A percentile compares a stretch with the other conserved stretches of the same genome.
These are phyloP conservation scores for Flaveria sonorensis DNA, from an alignment of 129 eudicot species.

Conservation along the genomic window DNA sequence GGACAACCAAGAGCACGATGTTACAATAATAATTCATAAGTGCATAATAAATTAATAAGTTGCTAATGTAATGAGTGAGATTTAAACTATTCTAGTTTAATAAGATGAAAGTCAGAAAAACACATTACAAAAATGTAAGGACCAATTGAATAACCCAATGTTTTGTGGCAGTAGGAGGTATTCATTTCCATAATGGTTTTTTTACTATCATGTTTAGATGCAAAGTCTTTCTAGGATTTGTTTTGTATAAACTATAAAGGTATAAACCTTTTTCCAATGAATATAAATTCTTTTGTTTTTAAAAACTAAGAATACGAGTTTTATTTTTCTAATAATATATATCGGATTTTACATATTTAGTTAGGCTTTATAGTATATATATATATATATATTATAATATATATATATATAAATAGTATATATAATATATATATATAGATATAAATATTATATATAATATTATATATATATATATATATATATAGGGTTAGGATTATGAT, in stretches of 20 bases:
- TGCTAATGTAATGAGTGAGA: slow-evolving; percentile 10
- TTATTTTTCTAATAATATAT: too few species aligned
- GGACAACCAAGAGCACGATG: neutral
- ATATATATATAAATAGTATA: too few species aligned
- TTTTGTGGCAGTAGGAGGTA: slow-evolving; percentile 16
- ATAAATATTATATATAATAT: too few species aligned
- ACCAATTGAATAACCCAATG: neutral
- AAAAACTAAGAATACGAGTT: too few species aligned
- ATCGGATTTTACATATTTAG: too few species aligned
- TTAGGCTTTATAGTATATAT: too few species aligned
- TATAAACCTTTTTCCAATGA: too few species aligned
- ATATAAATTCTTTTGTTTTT: too few species aligned
- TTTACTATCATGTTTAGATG: neutral
- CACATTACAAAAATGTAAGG: neutral
- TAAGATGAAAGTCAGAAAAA: slow-evolving; percentile 24
- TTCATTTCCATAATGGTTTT: slow-evolving; percentile 11
- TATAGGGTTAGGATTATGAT: too few species aligned
- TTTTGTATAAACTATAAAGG: neutral
- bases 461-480: too few species aligned
- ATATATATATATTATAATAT: too few species aligned
- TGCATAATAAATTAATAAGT: neutral
- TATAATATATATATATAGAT: too few species aligned
- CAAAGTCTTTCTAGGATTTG: neutral
- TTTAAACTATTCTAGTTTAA: neutral
- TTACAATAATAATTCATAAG: neutral